Conservation (phyloP, 2,329 filamentous ascomycete species). For the Colletotrichum siamense region DNA sequence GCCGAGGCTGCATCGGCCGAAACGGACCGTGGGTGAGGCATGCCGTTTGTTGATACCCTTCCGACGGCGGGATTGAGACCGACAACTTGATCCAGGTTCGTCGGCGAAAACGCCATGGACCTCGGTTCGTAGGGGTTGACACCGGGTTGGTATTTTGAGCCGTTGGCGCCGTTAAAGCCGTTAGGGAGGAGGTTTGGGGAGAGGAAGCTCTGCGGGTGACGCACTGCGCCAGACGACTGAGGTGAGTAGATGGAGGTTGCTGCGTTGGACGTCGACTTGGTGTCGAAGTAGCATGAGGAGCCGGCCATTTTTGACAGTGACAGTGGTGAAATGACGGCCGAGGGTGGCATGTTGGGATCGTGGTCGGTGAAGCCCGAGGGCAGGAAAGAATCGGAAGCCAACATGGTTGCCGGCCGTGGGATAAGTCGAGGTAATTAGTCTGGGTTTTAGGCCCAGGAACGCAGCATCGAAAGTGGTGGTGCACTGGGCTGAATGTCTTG, state of each 20-base stretch:
- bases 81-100: not conserved
- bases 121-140: slow-evolving; percentile 9
- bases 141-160: not conserved
- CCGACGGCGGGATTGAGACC: not conserved
- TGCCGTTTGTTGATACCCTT: slow-evolving; percentile 32
- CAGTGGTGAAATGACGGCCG: slow-evolving; percentile 45
- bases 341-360: slow-evolving; percentile 33
- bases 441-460: not conserved
- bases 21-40: slow-evolving; percentile 30
- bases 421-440: not conserved
- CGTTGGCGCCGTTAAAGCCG: not conserved
- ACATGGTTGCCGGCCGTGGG: slow-evolving; percentile 40
- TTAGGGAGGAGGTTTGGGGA: slow-evolving; percentile 24
- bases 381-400: slow-evolving; percentile 48
- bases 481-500: slow-evolving; percentile 5
- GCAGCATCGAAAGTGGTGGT: slow-evolving; percentile 3
- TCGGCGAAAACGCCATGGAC: slow-evolving; percentile 20
- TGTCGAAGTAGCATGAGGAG: slow-evolving; percentile 42
- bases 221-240: slow-evolving; percentile 26
- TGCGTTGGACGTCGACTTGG: slow-evolving; percentile 24
- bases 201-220: slow-evolving; percentile 26
- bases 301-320: slow-evolving; percentile 33
- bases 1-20: slow-evolving; percentile 31
- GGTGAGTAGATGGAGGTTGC: slow-evolving; percentile 25
- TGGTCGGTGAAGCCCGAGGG: slow-evolving; percentile 42